Evolutionary conservation across 192 early-diverging fungal genomes (phyloP), one percentile per base, ranked within the genome.

Genomic region (Rhizophagus clarus): DNA sequence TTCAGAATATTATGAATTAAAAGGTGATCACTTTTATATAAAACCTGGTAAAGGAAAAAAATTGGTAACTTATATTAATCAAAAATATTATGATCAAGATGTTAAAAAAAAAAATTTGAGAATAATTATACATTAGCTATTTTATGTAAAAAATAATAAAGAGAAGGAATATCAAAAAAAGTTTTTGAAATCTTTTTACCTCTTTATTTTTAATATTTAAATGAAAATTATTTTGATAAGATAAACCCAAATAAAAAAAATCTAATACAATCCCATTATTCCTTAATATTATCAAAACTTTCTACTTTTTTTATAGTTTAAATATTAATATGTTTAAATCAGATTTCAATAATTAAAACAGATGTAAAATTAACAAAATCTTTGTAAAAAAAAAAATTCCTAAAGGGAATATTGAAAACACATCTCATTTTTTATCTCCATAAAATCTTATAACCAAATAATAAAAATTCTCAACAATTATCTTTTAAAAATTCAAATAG

Each of bases 11-110:
- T 73, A 47, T 26, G n/a, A 73, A n/a, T 26, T 26, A 22, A 1
- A 73, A 42, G 40, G 72, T 2, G 40, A 9, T 20, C 72, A 73
- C 40, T 42, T 73, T 22, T n/a, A 73, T 73, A n/a, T 14, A 24
- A 24, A 45, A 24, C 72, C 17, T 73, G 47, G 42, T 14, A 22
- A 17, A 47, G 32, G 47, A 10, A 73, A 51, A 73, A 0, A 22
- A 37, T 3, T 4, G 3, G 10, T 8, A 70, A 70, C 20, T 3
- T 37, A 14, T 37, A 6, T 37, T 70, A 14, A 22, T 11, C 26
- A 70, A 26, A 31, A 31, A 10, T 37, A 70, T 14, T 9, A 70
- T 70, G 26, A 31, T 22, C 22, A 70, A 22, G 68, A 70, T 70
- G 0, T 10, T 26, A 29, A 8, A 17, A 70, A 8, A 17, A 70